Evolutionary conservation across 1,284 basidiomycete species (phyloP).

Genomic region (Cystobasidiaceae sp.): DNA sequence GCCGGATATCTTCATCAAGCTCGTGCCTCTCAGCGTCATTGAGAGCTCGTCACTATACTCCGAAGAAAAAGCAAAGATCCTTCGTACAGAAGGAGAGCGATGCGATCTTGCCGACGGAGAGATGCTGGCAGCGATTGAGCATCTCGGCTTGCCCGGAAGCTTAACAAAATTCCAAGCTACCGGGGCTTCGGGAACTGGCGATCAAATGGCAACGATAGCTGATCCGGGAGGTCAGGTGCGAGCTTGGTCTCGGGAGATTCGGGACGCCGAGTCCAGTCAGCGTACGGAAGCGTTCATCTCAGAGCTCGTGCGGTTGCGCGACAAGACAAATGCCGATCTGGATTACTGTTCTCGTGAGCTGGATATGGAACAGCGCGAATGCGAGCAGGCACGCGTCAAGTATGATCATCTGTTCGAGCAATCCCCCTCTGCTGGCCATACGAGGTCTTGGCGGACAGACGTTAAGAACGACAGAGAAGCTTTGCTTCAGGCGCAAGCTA

Average conservation of each 20-base stretch:
- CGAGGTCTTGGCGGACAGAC: slow-evolving; percentile 68
- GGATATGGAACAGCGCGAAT: slow-evolving; percentile 47
- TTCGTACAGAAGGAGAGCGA: slow-evolving; percentile 80
- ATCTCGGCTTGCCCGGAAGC: slow-evolving; percentile 71
- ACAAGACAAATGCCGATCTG: slow-evolving; percentile 33
- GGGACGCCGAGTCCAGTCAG: slow-evolving; percentile 60
- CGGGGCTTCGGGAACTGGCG: slow-evolving; percentile 62
- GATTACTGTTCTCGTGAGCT: slow-evolving; percentile 45
- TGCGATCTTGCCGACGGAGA: slow-evolving; percentile 79
- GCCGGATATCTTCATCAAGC: slow-evolving; percentile 77
- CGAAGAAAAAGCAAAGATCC: slow-evolving; percentile 97
- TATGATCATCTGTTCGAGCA: slow-evolving; percentile 87
- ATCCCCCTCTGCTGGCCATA: slow-evolving; percentile 69
- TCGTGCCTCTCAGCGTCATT: slow-evolving; percentile 90
- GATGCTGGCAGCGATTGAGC: slow-evolving; percentile 71
- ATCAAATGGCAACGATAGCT: slow-evolving; percentile 48
- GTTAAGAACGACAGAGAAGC: slow-evolving; percentile 71
- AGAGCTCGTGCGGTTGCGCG: slow-evolving; percentile 47
- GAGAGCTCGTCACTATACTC: slow-evolving; percentile 94
- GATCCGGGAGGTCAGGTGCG: slow-evolving; percentile 68
- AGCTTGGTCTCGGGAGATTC: slow-evolving; percentile 71
- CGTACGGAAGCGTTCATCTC: slow-evolving; percentile 60
- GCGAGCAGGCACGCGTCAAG: slow-evolving; percentile 55
- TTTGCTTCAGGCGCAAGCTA: slow-evolving; percentile 68
- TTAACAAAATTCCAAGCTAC: slow-evolving; percentile 65